Evolutionary conservation across 805 yeast genomes (phyloP), one percentile per base, ranked within the genome.

Genomic region (Monosporozyma aquatica): DNA sequence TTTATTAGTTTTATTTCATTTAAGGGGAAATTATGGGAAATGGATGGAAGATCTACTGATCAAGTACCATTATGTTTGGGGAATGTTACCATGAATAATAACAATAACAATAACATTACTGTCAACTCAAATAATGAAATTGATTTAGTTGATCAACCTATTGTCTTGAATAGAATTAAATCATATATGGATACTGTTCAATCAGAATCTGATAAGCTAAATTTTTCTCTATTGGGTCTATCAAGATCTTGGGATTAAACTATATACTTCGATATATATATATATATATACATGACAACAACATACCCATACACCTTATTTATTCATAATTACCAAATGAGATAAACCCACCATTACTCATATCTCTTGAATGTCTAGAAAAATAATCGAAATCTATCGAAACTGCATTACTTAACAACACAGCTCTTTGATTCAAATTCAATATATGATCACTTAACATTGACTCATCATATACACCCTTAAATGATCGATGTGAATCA

Each of bases 331-430:
- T 50, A 13, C 51, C 47, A 36, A 57, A 51, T 6, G 61, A 47
- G 13, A 60, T 29, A 7, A 58, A 42, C 2, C 69, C 66, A 13
- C 80, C 74, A 23, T 74, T 72, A 10, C 72, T 70, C 21, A 78
- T 70, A 18, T 72, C 71, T 29, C 78, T 71, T 15, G 90, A 80
- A 59, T 89, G 97, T 59, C 97, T 74, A n/a, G 95, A 85, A 63
- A 92, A 92, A 65, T 89, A 92, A 64, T 92, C 98, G 62, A 87
- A 92, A 62, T 92, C 98, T 46, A 92, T 82, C 45, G 95, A 82
- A 1, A 92, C 81, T 0, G 97, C 95, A 47, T 82, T 84, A 0
- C 87, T 95, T 43, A 92, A 68, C 60, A 92, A 56, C 1, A 87
- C 78, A 0, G 96, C 95, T 50, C 95, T 75, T 61, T 92, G 84